These are phyloP conservation scores for Cladosporium sp. DNA, from an alignment of 2,329 filamentous ascomycete species.

Conservation along the genomic window DNA sequence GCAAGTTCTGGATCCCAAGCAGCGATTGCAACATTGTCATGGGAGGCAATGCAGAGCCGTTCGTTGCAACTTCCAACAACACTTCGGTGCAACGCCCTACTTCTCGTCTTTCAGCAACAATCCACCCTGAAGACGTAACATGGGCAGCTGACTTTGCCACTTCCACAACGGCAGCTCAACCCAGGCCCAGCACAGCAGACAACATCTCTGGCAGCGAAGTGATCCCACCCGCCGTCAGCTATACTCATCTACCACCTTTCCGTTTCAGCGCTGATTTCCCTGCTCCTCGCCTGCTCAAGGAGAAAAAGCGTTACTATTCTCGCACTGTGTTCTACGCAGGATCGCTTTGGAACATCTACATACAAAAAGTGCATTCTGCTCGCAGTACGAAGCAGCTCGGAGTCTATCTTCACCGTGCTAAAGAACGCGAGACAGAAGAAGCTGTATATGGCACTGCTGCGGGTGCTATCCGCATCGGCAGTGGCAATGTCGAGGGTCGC, in stretches of 20 bases:
- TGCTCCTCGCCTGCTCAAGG: constrained; percentile 52
- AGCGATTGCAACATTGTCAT: constrained; percentile 54
- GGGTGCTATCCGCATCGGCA: constrained; percentile 15
- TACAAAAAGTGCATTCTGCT: constrained; percentile 51
- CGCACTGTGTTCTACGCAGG: constrained; percentile 58
- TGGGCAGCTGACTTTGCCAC: constrained; percentile 54
- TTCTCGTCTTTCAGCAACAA: constrained; percentile 46
- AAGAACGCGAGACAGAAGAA: constrained; percentile 51
- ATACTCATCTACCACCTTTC: constrained; percentile 55
- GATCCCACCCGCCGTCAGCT: constrained; percentile 35
- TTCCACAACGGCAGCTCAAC: constrained; percentile 38
- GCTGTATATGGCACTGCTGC: constrained; percentile 31
- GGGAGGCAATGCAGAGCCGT: constrained; percentile 50
- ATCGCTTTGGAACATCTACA: constrained; percentile 59
- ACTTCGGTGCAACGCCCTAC: constrained; percentile 43
- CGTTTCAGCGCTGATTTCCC: constrained; percentile 57
- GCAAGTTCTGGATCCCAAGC: constrained; percentile 56
- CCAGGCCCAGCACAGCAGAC: constrained; percentile 28
- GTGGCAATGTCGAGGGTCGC: constrained; percentile 47
- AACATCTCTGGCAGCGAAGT: constrained; percentile 13
- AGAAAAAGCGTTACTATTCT: constrained; percentile 57
- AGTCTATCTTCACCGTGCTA: constrained; percentile 56
- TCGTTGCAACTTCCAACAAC: constrained; percentile 42
- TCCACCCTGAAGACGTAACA: constrained; percentile 52
- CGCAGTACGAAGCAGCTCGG: constrained; percentile 53